These are phyloP conservation scores for Suhomyces pyralidae DNA, from an alignment of 805 yeast genomes.

Conservation along the genomic window DNA sequence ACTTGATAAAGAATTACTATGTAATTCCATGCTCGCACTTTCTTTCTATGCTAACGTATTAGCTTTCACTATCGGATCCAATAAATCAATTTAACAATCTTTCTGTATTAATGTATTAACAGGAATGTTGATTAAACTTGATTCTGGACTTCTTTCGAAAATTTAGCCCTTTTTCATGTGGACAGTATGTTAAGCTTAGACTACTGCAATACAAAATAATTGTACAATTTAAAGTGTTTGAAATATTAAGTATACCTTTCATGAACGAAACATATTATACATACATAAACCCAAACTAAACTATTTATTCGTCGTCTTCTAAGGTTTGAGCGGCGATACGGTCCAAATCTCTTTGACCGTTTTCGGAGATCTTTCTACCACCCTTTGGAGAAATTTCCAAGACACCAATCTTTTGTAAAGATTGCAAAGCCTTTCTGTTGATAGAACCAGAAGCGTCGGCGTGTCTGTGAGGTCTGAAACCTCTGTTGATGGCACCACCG, in stretches of 20 bases:
- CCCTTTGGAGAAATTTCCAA: conserved; percentile 95
- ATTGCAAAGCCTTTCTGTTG: conserved; percentile 97
- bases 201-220: not conserved
- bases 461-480: conserved; percentile 98
- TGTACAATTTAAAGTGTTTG: conserved; percentile 1
- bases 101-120: no score
- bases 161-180: not conserved
- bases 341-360: conserved; percentile 99
- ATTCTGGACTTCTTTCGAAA: no score
- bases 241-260: conserved; percentile 1
- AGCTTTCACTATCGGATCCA: no score
- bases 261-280: conserved; percentile 8
- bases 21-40: not conserved
- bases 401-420: conserved; percentile 97
- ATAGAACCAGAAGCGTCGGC: conserved; percentile 98
- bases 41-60: not conserved
- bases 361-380: conserved; percentile 98
- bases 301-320: conserved; percentile 69
- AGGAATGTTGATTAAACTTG: no score
- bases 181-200: not conserved
- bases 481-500: conserved; percentile 99
- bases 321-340: conserved; percentile 99
- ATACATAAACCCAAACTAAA: conserved; percentile 9
- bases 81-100: no score
- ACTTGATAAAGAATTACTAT: no score